These are phyloP conservation scores for Kalmanozyma brasiliensis DNA, from an alignment of 1,284 basidiomycete species.

Conservation along the genomic window DNA sequence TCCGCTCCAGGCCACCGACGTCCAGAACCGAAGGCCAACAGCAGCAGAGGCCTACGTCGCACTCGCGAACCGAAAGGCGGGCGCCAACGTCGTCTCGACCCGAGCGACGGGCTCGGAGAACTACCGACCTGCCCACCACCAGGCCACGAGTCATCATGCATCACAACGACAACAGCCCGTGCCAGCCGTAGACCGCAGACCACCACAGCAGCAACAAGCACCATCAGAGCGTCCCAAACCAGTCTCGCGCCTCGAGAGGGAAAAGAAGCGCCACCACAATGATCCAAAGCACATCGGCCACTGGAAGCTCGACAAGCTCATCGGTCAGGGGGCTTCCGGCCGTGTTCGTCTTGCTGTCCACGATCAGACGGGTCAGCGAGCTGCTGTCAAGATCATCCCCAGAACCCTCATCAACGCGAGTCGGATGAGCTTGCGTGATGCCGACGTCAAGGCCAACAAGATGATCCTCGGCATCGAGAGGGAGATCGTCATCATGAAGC, in stretches of 20 bases:
- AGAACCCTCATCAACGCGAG: constrained; percentile 81
- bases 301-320: constrained; percentile 92
- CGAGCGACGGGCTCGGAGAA: constrained; percentile 39
- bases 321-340: constrained; percentile 85
- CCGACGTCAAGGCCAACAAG: constrained; percentile 80
- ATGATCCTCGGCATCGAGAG: constrained; percentile 88
- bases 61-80: constrained; percentile 39
- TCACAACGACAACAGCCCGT: constrained; percentile 37
- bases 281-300: constrained; percentile 77
- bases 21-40: constrained; percentile 40
- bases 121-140: constrained; percentile 28
- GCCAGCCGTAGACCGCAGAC: constrained; percentile 35
- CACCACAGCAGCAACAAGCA: constrained; percentile 22
- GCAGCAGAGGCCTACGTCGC: constrained; percentile 44
- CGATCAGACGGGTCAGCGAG: constrained; percentile 84
- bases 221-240: constrained; percentile 43
- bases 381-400: constrained; percentile 96
- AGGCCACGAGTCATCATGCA: constrained; percentile 36
- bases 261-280: constrained; percentile 69
- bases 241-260: constrained; percentile 59
- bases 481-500: constrained; percentile 99
- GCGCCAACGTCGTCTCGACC: constrained; percentile 39
- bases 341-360: constrained; percentile 92
- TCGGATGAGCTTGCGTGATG: constrained; percentile 77
- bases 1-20: constrained; percentile 37